A percentile compares a stretch with the other conserved stretches of the same genome.
These are phyloP conservation scores for Tilletia horrida DNA, from an alignment of 1,284 basidiomycete genomes.

Conservation along the genomic window DNA sequence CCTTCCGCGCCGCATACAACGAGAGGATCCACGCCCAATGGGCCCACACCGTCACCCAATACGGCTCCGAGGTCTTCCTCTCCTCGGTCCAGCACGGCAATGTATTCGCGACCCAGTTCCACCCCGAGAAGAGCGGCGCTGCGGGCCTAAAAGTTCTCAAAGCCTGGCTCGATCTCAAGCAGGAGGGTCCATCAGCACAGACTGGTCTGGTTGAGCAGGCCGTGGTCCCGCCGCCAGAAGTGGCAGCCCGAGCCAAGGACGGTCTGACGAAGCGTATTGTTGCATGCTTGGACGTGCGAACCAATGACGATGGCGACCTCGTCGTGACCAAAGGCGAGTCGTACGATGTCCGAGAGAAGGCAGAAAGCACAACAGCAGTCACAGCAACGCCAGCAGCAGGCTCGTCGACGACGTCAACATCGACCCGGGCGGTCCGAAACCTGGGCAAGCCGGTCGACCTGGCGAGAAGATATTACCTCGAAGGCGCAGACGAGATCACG, in stretches of 20 bases:
- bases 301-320: slow-evolving; percentile 92
- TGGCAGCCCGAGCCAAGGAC: slow-evolving; percentile 56
- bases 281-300: slow-evolving; percentile 95
- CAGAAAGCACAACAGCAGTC: slow-evolving; percentile 47
- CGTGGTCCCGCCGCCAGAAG: slow-evolving; percentile 16
- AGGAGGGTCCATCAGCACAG: slow-evolving; percentile 28
- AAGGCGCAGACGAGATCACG: slow-evolving; percentile 93
- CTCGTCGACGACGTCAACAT: not conserved
- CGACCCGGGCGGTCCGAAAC: slow-evolving; percentile 77
- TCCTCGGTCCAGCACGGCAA: slow-evolving; percentile 79
- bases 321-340: slow-evolving; percentile 99
- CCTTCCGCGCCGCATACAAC: slow-evolving; percentile 71
- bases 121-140: slow-evolving; percentile 95
- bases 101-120: slow-evolving; percentile 92
- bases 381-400: not conserved
- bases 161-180: slow-evolving; percentile 71
- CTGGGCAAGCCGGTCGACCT: slow-evolving; percentile 95
- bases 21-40: slow-evolving; percentile 61
- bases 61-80: slow-evolving; percentile 88
- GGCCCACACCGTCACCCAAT: slow-evolving; percentile 84
- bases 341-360: slow-evolving; percentile 86
- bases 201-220: slow-evolving; percentile 25
- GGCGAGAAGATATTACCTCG: slow-evolving; percentile 77
- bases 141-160: slow-evolving; percentile 79
- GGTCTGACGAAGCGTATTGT: slow-evolving; percentile 88